Evolutionary conservation across 768 basidiomycete species (phyloP).

Genomic region (Pleurotus citrinopileatus): DNA sequence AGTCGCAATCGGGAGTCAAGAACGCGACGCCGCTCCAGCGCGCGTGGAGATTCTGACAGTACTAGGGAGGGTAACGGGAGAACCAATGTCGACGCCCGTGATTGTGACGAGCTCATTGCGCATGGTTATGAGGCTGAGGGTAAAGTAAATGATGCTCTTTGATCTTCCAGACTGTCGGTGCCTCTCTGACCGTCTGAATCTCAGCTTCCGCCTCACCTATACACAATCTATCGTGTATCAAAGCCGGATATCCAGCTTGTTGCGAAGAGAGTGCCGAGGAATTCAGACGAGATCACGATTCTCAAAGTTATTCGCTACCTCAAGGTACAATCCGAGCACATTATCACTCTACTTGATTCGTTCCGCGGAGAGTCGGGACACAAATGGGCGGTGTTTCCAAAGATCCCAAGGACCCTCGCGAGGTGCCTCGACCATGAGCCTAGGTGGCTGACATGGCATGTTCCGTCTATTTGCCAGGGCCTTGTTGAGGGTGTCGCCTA

Average conservation of each 20-base stretch:
- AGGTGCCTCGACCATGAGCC: neutral
- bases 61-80: too few relatives aligned
- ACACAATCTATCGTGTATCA: slow-evolving; percentile 5
- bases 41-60: too few relatives aligned
- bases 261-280: slow-evolving; percentile 7
- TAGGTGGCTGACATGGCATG: neutral
- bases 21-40: too few relatives aligned
- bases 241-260: neutral
- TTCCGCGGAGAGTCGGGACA: neutral
- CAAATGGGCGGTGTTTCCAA: slow-evolving; percentile 2
- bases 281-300: slow-evolving; percentile 11
- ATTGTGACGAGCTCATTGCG: too few relatives aligned
- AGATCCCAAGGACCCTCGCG: neutral
- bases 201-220: slow-evolving; percentile 2
- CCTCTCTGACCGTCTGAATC: neutral
- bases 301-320: slow-evolving; percentile 8
- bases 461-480: neutral
- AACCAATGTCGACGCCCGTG: too few relatives aligned
- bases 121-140: neutral
- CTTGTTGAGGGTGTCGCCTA: slow-evolving; percentile 32
- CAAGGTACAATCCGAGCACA: neutral
- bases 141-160: neutral
- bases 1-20: too few relatives aligned
- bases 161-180: neutral
- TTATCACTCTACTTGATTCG: slow-evolving; percentile 7